Percentiles rank a stretch among this genome's conserved stretches.
Evolutionary conservation across 75 land plant genomes (phyloP).

Genomic region (Azolla pinnata): DNA sequence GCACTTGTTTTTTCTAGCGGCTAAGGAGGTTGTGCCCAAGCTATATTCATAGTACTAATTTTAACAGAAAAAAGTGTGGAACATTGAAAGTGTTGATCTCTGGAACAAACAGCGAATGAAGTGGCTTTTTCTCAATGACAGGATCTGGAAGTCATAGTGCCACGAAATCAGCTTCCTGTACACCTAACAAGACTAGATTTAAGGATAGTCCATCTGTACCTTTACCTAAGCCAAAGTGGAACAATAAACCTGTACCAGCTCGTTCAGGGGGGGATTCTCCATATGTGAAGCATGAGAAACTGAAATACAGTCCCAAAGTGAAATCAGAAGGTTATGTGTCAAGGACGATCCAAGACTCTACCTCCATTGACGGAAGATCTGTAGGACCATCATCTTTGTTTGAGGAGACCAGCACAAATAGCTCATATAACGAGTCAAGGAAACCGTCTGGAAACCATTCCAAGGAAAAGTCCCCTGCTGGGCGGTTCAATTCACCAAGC

Average conservation of each 20-base stretch:
- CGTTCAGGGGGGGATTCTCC: background rate
- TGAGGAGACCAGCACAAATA: background rate
- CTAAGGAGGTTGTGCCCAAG: background rate
- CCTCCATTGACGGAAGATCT: background rate
- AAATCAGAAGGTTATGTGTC: background rate
- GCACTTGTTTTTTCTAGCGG: background rate
- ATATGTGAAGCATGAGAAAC: background rate
- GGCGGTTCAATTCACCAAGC: background rate
- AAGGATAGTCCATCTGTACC: background rate
- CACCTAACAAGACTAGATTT: background rate
- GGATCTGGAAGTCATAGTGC: background rate
- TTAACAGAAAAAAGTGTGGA: background rate
- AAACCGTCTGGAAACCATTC: background rate
- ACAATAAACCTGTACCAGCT: background rate
- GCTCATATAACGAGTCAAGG: background rate
- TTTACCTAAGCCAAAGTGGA: background rate
- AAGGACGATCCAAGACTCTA: background rate
- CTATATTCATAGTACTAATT: background rate
- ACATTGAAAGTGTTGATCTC: background rate
- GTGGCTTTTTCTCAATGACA: no score
- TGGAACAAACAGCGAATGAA: background rate
- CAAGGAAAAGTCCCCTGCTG: background rate
- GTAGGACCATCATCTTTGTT: background rate
- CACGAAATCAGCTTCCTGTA: background rate
- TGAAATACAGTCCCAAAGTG: background rate